Evolutionary conservation across 805 yeast species (phyloP).

Genomic region (Vanderwaltozyma verrucispora): DNA sequence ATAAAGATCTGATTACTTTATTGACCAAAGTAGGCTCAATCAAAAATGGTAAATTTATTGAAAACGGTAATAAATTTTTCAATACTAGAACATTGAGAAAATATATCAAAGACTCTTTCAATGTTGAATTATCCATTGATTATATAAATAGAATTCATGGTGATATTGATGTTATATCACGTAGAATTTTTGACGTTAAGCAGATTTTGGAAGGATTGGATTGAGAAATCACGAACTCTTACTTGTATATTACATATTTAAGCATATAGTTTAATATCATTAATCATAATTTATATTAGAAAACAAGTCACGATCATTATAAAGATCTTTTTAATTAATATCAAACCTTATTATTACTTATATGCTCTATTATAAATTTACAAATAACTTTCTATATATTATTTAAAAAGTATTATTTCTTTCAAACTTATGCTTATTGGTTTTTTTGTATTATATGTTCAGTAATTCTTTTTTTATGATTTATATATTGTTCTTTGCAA

Average conservation of each 20-base stretch:
- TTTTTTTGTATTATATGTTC: conserved; percentile 10
- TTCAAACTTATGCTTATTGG: no score
- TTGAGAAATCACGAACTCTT: conserved; percentile 2
- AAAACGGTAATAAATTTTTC: conserved; percentile 17
- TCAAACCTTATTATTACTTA: no score
- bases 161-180: conserved; percentile 20
- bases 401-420: no score
- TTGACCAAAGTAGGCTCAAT: conserved; percentile 15
- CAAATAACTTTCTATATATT: no score
- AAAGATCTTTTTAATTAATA: no score
- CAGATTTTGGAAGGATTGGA: conserved; percentile 18
- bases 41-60: conserved; percentile 16
- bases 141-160: conserved; percentile 23
- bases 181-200: conserved; percentile 22
- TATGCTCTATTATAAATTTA: no score
- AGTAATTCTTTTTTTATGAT: conserved; percentile 15
- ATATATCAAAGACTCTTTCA: conserved; percentile 26
- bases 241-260: conserved; percentile 1
- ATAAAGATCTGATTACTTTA: conserved; percentile 14
- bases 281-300: no score
- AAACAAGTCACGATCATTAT: no score
- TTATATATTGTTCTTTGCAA: conserved; percentile 30
- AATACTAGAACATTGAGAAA: conserved; percentile 18
- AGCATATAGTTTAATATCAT: no score
- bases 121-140: conserved; percentile 30